Evolutionary conservation across 192 early-diverging fungal genomes (phyloP).

Genomic region (Geranomyces variabilis): DNA sequence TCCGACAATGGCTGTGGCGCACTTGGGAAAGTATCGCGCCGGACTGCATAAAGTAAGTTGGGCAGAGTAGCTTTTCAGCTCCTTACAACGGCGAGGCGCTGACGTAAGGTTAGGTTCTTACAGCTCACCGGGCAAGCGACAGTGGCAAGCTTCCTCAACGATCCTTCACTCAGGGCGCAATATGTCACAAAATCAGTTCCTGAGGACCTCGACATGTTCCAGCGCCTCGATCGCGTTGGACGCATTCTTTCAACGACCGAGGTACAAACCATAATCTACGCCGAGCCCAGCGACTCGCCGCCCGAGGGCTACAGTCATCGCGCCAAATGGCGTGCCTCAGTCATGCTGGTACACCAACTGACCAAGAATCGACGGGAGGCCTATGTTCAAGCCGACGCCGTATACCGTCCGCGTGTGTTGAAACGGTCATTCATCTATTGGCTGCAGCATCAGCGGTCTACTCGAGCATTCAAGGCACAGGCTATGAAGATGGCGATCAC

Average conservation of each 20-base stretch:
- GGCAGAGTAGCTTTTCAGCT: too few species aligned
- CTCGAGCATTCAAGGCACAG: not conserved
- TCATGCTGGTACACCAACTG: not conserved
- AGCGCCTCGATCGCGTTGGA: constrained; percentile 6
- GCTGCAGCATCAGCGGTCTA: not conserved
- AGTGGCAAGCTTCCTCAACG: not conserved
- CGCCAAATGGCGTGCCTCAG: constrained; percentile 6
- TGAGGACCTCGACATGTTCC: constrained; percentile 7
- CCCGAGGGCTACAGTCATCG: not conserved
- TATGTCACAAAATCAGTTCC: constrained; percentile 10
- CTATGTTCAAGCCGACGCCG: not conserved
- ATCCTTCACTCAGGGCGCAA: not conserved
- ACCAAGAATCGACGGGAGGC: not conserved
- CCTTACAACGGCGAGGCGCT: too few species aligned
- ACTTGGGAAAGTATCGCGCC: constrained; percentile 17
- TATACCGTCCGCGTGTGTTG: not conserved
- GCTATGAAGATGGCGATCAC: not conserved
- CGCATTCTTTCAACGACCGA: constrained; percentile 11
- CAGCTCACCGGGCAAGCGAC: not conserved
- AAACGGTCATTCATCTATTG: not conserved
- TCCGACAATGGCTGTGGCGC: constrained; percentile 15
- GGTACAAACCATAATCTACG: constrained; percentile 4
- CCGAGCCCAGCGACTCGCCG: not conserved
- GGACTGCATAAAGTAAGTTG: constrained; percentile 10
- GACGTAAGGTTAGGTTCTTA: not conserved